phyloP scores from a whole-genome alignment of 371 early-diverging fungal genomes.

The Blakeslea trispora region DNA sequence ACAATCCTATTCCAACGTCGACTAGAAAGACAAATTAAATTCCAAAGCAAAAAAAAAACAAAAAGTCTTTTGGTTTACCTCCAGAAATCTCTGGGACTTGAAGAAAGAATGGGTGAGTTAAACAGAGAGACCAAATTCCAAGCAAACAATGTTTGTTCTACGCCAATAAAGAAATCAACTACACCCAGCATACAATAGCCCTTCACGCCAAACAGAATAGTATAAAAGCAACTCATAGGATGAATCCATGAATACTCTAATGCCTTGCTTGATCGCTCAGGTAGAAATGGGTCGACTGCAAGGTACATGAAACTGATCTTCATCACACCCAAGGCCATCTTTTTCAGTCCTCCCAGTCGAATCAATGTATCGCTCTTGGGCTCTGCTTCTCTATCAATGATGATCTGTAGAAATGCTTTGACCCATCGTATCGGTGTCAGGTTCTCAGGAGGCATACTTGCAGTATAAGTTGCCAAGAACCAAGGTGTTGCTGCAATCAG shows the following conservation, averaged over 20 bases:
- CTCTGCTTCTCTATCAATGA: not conserved
- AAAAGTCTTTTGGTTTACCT: conserved; percentile 26
- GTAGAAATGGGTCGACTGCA: conserved; percentile 24
- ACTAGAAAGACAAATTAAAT: no score
- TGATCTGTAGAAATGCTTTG: not conserved
- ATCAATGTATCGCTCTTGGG: conserved; percentile 1
- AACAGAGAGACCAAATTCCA: conserved; percentile 28
- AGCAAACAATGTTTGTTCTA: conserved; percentile 23
- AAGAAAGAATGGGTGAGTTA: conserved; percentile 34
- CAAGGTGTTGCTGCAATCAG: conserved; percentile 25
- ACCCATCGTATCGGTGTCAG: conserved; percentile 4
- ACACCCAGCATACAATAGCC: conserved; percentile 32
- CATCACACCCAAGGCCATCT: conserved; percentile 23
- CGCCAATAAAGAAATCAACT: conserved; percentile 28
- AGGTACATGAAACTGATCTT: conserved; percentile 26
- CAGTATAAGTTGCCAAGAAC: conserved; percentile 25
- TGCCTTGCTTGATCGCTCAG: conserved; percentile 13
- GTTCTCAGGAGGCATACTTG: conserved; percentile 17
- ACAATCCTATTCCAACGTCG: conserved; percentile 43
- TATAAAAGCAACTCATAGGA: conserved; percentile 16
- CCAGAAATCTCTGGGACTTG: conserved; percentile 47
- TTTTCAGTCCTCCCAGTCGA: conserved; percentile 25
- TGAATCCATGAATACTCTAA: conserved; percentile 31
- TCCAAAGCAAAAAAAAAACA: no score
- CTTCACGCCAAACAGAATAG: conserved; percentile 27